Evolutionary conservation across 2,329 filamentous ascomycete species (phyloP).

Genomic region (Fusarium humuli): DNA sequence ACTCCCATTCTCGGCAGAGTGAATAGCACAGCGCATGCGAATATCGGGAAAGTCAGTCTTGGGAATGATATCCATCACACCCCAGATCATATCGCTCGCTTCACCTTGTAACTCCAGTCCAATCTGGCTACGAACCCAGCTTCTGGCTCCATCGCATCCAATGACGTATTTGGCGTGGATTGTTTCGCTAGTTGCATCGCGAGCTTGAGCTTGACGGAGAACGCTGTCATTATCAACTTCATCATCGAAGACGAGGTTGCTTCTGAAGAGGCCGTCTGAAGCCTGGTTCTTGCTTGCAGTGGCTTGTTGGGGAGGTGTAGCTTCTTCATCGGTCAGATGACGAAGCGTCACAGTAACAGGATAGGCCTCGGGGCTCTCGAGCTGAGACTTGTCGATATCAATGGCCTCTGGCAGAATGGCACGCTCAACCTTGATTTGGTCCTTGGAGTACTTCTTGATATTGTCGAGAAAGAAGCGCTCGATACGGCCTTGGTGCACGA

Average conservation of each 20-base stretch:
- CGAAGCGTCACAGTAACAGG: background rate
- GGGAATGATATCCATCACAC: slow-evolving; percentile 76
- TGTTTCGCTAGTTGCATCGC: background rate
- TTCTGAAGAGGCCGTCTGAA: background rate
- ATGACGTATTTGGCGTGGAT: slow-evolving; percentile 30
- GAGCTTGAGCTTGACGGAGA: background rate
- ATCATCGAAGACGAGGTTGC: background rate
- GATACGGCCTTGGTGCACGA: background rate
- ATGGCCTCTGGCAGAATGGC: background rate
- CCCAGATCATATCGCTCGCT: slow-evolving; percentile 71
- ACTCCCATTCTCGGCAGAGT: slow-evolving; percentile 73
- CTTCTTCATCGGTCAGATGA: background rate
- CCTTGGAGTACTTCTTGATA: slow-evolving; percentile 1
- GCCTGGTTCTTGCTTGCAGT: background rate
- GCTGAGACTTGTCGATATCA: background rate
- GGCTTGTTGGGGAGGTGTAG: background rate
- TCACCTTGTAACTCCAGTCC: slow-evolving; percentile 65
- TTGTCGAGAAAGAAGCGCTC: slow-evolving; percentile 1
- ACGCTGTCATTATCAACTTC: background rate
- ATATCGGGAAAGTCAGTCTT: slow-evolving; percentile 80
- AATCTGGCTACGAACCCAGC: slow-evolving; percentile 74
- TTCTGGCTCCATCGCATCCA: slow-evolving; percentile 74
- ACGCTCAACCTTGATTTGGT: background rate
- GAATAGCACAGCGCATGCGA: slow-evolving; percentile 78
- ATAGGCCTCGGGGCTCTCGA: background rate